These are phyloP conservation scores for Corymbia citriodora DNA, from an alignment of 441 rosid species.

Conservation along the genomic window DNA sequence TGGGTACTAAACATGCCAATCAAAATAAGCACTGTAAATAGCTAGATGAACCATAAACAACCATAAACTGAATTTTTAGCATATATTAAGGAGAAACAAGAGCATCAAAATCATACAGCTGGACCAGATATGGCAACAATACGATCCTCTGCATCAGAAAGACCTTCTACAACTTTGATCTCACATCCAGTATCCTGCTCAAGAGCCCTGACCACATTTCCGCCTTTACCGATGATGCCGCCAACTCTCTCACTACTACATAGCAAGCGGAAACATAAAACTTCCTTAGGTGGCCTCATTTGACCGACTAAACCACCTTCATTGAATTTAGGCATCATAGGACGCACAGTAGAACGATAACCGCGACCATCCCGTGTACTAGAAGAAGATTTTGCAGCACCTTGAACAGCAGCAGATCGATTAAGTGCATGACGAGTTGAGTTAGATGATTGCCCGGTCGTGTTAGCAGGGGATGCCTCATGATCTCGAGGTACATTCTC, in stretches of 20 bases:
- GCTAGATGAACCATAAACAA: not conserved
- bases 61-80: not conserved
- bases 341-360: slow-evolving; percentile 15
- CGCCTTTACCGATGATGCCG: slow-evolving; percentile 75
- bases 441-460: slow-evolving; percentile 34
- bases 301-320: slow-evolving; percentile 37
- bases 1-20: slow-evolving; percentile 49
- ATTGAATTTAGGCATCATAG: slow-evolving; percentile 20
- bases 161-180: slow-evolving; percentile 55
- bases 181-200: slow-evolving; percentile 79
- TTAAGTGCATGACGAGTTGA: slow-evolving; percentile 22
- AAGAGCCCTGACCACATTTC: slow-evolving; percentile 47
- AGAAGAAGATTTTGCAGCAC: slow-evolving; percentile 19
- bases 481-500: slow-evolving; percentile 42
- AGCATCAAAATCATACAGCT: slow-evolving; percentile 41
- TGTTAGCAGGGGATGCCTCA: slow-evolving; percentile 27
- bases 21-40: slow-evolving; percentile 3
- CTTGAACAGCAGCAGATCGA: slow-evolving; percentile 39
- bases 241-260: slow-evolving; percentile 64
- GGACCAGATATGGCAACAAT: slow-evolving; percentile 61
- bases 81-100: not conserved
- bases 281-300: slow-evolving; percentile 37
- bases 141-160: slow-evolving; percentile 55
- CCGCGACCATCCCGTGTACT: slow-evolving; percentile 32
- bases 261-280: slow-evolving; percentile 51